phyloP scores from a whole-genome alignment of 805 yeast genomes.

The Sporopachydermia lactativora region DNA sequence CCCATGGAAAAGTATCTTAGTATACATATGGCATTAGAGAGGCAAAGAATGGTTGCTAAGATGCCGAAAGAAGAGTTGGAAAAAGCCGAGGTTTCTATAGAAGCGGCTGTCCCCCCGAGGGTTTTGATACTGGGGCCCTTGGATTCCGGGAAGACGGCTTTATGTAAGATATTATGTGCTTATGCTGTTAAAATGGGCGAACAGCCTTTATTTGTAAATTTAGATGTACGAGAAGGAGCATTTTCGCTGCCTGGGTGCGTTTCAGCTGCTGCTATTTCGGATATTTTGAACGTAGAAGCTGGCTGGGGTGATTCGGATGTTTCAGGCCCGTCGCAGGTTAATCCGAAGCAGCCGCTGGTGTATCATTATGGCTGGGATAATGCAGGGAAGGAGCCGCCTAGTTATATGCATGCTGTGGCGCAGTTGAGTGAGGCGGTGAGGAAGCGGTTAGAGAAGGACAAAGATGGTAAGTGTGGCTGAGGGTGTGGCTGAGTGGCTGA shows the following conservation, averaged over 20 bases:
- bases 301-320: slow-evolving; percentile 66
- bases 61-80: slow-evolving; percentile 10
- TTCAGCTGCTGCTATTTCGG: slow-evolving; percentile 74
- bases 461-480: slow-evolving; percentile 27
- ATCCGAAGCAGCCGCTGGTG: slow-evolving; percentile 84
- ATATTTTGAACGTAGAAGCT: slow-evolving; percentile 60
- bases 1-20: slow-evolving; percentile 50
- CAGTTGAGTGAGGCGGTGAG: slow-evolving; percentile 34
- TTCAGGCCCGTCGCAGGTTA: slow-evolving; percentile 32
- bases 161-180: slow-evolving; percentile 52
- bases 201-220: slow-evolving; percentile 59
- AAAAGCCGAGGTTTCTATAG: slow-evolving; percentile 7
- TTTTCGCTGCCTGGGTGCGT: slow-evolving; percentile 73
- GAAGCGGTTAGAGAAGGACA: slow-evolving; percentile 36
- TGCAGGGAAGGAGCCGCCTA: slow-evolving; percentile 39
- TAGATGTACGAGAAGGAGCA: slow-evolving; percentile 63
- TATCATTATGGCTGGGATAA: slow-evolving; percentile 63
- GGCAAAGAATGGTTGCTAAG: slow-evolving; percentile 22
- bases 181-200: slow-evolving; percentile 63
- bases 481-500: slow-evolving; percentile 31
- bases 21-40: slow-evolving; percentile 65
- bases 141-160: slow-evolving; percentile 66
- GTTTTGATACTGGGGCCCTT: slow-evolving; percentile 63
- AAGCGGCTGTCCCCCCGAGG: slow-evolving; percentile 27
- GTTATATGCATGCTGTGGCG: slow-evolving; percentile 35